These are phyloP conservation scores for Spatholobus suberectus DNA, from an alignment of 306 rosid species.

Conservation along the genomic window DNA sequence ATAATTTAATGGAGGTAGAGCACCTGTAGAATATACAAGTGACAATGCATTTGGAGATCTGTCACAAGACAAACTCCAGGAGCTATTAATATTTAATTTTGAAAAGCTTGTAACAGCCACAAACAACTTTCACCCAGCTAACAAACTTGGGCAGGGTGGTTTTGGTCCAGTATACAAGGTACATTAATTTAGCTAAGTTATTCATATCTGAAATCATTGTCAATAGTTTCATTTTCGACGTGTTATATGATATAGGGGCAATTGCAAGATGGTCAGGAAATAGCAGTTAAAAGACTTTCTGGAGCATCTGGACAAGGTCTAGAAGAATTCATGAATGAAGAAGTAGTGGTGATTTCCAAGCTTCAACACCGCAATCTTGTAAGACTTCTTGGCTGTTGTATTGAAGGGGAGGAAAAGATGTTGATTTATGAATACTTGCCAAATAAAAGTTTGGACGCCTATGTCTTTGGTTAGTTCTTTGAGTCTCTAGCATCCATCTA, in stretches of 20 bases:
- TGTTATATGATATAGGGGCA: too few relatives aligned
- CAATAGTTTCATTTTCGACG: too few relatives aligned
- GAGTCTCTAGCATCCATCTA: not conserved
- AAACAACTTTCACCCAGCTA: conserved; percentile 29
- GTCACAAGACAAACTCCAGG: conserved; percentile 32
- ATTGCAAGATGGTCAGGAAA: conserved; percentile 29
- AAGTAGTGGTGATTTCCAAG: conserved; percentile 34
- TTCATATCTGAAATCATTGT: not conserved
- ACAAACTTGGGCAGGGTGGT: conserved; percentile 40
- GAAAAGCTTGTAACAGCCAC: conserved; percentile 22
- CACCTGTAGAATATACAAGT: too few relatives aligned
- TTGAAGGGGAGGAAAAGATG: conserved; percentile 46
- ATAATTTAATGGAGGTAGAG: not conserved
- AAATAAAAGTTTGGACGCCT: conserved; percentile 45
- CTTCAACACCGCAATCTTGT: too few relatives aligned
- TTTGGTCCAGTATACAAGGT: too few relatives aligned
- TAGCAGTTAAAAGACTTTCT: conserved; percentile 42
- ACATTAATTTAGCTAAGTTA: too few relatives aligned
- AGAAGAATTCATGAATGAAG: conserved; percentile 40
- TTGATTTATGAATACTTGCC: conserved; percentile 50
- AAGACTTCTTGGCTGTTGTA: conserved; percentile 44
- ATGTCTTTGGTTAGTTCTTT: conserved; percentile 42
- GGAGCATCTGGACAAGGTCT: conserved; percentile 32
- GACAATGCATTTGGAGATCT: too few relatives aligned
- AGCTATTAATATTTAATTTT: conserved; percentile 16